These are phyloP conservation scores for Massarina eburnea DNA, from an alignment of 2,329 filamentous ascomycete genomes.

Conservation along the genomic window DNA sequence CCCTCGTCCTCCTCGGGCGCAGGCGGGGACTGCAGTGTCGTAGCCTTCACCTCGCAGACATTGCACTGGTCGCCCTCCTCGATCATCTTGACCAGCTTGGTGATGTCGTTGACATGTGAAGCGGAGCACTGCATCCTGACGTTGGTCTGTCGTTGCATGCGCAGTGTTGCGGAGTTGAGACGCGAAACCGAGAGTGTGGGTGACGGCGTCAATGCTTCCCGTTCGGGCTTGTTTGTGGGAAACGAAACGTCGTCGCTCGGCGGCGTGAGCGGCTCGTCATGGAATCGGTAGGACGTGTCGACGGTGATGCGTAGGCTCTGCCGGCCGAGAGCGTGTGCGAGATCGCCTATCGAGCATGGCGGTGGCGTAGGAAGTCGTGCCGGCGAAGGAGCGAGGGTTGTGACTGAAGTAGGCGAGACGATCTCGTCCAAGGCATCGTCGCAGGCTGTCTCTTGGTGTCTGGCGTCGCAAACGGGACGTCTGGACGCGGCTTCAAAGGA, in stretches of 20 bases:
- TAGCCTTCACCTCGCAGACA: slow-evolving; percentile 22
- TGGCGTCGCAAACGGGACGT: slow-evolving; percentile 16
- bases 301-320: slow-evolving; percentile 35
- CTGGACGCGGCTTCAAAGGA: slow-evolving; percentile 41
- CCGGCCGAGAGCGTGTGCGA: slow-evolving; percentile 37
- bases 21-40: background rate
- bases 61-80: slow-evolving; percentile 46
- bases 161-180: slow-evolving; percentile 39
- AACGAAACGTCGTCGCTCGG: slow-evolving; percentile 26
- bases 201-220: slow-evolving; percentile 10
- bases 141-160: slow-evolving; percentile 45
- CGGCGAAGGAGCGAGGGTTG: slow-evolving; percentile 9
- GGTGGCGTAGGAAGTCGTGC: slow-evolving; percentile 28
- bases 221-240: no score
- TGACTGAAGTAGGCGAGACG: slow-evolving; percentile 36
- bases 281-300: slow-evolving; percentile 6
- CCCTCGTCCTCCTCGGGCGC: slow-evolving; percentile 35
- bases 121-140: slow-evolving; percentile 45
- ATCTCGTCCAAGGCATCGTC: slow-evolving; percentile 28
- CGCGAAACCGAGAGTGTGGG: slow-evolving; percentile 20
- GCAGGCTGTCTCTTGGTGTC: slow-evolving; percentile 33
- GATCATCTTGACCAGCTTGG: slow-evolving; percentile 47
- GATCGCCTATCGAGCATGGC: slow-evolving; percentile 37
- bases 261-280: slow-evolving; percentile 25
- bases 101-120: slow-evolving; percentile 45